These are phyloP conservation scores for Mangifera indica DNA, from an alignment of 345 rosid species.

Conservation along the genomic window DNA sequence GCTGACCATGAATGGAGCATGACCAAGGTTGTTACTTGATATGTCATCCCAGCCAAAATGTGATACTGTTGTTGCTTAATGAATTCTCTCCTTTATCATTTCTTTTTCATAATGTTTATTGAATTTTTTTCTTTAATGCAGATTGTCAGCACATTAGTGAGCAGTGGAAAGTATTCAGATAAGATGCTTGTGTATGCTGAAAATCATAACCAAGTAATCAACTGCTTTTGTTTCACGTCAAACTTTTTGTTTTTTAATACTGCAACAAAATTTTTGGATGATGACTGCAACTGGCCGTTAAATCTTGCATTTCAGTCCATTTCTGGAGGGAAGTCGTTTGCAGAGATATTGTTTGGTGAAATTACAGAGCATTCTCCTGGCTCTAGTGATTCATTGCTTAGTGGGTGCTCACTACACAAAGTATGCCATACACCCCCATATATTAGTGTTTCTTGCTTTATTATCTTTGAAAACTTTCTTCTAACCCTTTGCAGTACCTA, in stretches of 20 bases:
- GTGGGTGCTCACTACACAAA: conserved; percentile 74
- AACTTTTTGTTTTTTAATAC: conserved; percentile 18
- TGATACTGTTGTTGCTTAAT: conserved; percentile 9
- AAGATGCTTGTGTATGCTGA: conserved; percentile 86
- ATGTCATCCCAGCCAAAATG: not conserved
- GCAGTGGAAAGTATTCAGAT: conserved; percentile 61
- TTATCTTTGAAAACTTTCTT: not conserved
- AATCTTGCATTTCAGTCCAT: conserved; percentile 57
- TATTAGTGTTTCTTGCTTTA: conserved; percentile 12
- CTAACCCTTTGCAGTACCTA: not conserved
- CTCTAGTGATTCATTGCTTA: conserved; percentile 43
- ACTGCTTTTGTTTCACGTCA: conserved; percentile 20
- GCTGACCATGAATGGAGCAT: conserved; percentile 88
- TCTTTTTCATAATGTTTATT: not conserved
- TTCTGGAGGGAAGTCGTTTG: conserved; percentile 91
- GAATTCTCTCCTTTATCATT: not conserved
- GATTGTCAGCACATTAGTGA: conserved; percentile 74
- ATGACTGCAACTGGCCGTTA: conserved; percentile 9
- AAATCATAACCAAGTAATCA: conserved; percentile 82
- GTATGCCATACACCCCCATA: conserved; percentile 30
- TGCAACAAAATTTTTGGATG: conserved; percentile 16
- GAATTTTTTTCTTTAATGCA: conserved; percentile 29
- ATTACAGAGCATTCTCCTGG: conserved; percentile 47
- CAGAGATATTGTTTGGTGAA: conserved; percentile 76
- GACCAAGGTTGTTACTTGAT: conserved; percentile 66